Evolutionary conservation across 352 stramenopile genomes (phyloP).

Genomic region (Globisporangium barbulae): DNA sequence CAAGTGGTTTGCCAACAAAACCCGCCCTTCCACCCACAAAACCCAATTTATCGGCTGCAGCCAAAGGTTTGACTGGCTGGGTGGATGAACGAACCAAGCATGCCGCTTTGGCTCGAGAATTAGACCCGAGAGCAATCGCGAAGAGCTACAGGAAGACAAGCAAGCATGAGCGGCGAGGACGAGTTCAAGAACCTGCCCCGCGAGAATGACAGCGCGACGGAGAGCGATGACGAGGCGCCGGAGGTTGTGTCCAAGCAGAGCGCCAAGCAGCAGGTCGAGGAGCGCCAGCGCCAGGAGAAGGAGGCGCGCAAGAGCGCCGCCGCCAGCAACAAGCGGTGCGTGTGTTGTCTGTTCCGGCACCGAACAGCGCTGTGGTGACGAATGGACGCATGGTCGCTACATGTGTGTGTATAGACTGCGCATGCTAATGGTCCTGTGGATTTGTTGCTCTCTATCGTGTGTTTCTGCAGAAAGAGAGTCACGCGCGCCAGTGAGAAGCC

Average conservation of each 20-base stretch:
- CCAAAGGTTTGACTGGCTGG: slow-evolving; percentile 19
- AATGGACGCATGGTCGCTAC: too few relatives aligned
- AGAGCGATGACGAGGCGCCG: slow-evolving; percentile 71
- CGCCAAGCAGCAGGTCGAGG: slow-evolving; percentile 49
- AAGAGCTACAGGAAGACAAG: background rate
- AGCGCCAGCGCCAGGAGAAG: slow-evolving; percentile 47
- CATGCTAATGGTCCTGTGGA: background rate
- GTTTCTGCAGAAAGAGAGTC: slow-evolving; percentile 35
- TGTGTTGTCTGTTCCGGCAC: background rate
- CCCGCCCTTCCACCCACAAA: too few relatives aligned
- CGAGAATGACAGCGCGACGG: slow-evolving; percentile 21
- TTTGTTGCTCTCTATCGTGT: background rate
- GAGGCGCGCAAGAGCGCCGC: slow-evolving; percentile 39
- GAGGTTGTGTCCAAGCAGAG: slow-evolving; percentile 76
- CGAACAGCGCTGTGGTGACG: too few relatives aligned
- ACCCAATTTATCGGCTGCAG: background rate
- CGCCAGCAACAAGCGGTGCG: slow-evolving; percentile 41
- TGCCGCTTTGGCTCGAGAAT: background rate
- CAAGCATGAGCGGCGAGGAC: slow-evolving; percentile 16
- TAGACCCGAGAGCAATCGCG: background rate
- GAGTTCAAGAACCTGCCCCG: slow-evolving; percentile 19
- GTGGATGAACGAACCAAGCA: slow-evolving; percentile 6
- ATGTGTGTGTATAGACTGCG: background rate
- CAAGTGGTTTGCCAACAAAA: too few relatives aligned
- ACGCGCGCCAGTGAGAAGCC: slow-evolving; percentile 7